Conservation (phyloP, 2,329 filamentous ascomycete genomes). For the Beauveria sp. region DNA sequence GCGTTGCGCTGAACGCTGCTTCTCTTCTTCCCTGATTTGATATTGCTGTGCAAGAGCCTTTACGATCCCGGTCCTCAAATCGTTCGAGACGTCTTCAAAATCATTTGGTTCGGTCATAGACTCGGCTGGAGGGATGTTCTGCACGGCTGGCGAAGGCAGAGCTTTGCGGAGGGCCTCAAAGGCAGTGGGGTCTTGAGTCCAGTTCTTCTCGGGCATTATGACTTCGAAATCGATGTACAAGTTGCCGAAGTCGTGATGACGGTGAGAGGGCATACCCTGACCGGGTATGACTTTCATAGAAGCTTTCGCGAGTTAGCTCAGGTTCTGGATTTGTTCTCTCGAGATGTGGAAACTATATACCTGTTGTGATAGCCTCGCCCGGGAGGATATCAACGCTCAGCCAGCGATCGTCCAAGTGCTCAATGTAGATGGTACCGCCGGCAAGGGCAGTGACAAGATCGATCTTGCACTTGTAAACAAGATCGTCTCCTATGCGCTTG, state of each 20-base stretch:
- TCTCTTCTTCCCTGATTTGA: slow-evolving; percentile 53
- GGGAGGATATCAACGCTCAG: slow-evolving; percentile 86
- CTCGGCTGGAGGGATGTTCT: slow-evolving; percentile 65
- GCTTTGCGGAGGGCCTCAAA: slow-evolving; percentile 76
- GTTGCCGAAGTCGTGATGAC: slow-evolving; percentile 93
- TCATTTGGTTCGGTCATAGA: slow-evolving; percentile 87
- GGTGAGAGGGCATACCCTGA: slow-evolving; percentile 94
- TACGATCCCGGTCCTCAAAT: no score
- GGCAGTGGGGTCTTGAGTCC: slow-evolving; percentile 57
- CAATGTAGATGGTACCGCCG: slow-evolving; percentile 83
- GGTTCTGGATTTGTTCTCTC: slow-evolving; percentile 17
- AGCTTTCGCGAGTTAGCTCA: slow-evolving; percentile 41
- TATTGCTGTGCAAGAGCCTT: slow-evolving; percentile 34
- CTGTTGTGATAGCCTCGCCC: slow-evolving; percentile 88
- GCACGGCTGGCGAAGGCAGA: slow-evolving; percentile 61
- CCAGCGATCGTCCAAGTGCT: slow-evolving; percentile 97
- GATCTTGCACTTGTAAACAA: slow-evolving; percentile 92
- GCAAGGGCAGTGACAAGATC: slow-evolving; percentile 92
- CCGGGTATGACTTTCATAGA: slow-evolving; percentile 89
- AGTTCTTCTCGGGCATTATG: slow-evolving; percentile 84
- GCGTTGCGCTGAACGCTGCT: no score
- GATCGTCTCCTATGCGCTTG: slow-evolving; percentile 90
- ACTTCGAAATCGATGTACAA: slow-evolving; percentile 96
- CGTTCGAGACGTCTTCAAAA: slow-evolving; percentile 61
- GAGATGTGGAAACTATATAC: slow-evolving; percentile 44